Evolutionary conservation across 2,329 filamentous ascomycete genomes (phyloP).

Genomic region (Zymoseptoria ardabiliae): DNA sequence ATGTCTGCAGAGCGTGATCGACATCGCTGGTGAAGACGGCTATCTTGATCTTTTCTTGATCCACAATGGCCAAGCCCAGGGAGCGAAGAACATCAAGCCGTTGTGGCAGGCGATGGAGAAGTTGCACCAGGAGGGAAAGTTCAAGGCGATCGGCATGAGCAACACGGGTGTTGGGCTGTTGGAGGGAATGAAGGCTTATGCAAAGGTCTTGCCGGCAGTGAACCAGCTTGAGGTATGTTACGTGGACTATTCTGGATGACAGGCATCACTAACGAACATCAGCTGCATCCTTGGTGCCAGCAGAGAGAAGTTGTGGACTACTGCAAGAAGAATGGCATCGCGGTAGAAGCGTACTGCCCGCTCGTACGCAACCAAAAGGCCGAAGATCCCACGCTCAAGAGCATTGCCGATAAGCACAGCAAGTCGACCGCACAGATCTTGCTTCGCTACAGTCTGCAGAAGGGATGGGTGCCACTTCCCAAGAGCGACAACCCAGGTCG

Average conservation of each 20-base stretch:
- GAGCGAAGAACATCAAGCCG: slow-evolving; percentile 48
- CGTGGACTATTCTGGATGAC: neutral
- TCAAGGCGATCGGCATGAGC: slow-evolving; percentile 62
- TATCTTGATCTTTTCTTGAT: slow-evolving; percentile 68
- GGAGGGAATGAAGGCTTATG: slow-evolving; percentile 59
- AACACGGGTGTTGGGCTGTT: slow-evolving; percentile 64
- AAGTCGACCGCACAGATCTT: slow-evolving; percentile 71
- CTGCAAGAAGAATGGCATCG: slow-evolving; percentile 51
- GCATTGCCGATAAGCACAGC: slow-evolving; percentile 62
- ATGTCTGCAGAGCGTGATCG: slow-evolving; percentile 55
- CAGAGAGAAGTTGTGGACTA: slow-evolving; percentile 53
- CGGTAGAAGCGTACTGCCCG: slow-evolving; percentile 58
- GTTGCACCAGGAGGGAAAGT: slow-evolving; percentile 51
- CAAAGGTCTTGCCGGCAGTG: slow-evolving; percentile 59
- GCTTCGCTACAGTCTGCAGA: slow-evolving; percentile 75
- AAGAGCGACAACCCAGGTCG: slow-evolving; percentile 64
- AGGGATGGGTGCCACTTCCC: slow-evolving; percentile 61
- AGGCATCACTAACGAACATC: slow-evolving; percentile 6
- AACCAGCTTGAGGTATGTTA: slow-evolving; percentile 63
- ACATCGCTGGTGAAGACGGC: slow-evolving; percentile 50
- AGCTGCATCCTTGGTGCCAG: slow-evolving; percentile 68
- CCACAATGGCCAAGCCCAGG: slow-evolving; percentile 52
- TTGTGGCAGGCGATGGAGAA: slow-evolving; percentile 62
- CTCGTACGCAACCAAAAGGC: slow-evolving; percentile 65
- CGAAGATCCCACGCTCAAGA: slow-evolving; percentile 57